A percentile compares a stretch with the other conserved stretches of the same genome.
phyloP scores from a whole-genome alignment of 139 green algal species.

The Deuterostichococcus epilithicus region DNA sequence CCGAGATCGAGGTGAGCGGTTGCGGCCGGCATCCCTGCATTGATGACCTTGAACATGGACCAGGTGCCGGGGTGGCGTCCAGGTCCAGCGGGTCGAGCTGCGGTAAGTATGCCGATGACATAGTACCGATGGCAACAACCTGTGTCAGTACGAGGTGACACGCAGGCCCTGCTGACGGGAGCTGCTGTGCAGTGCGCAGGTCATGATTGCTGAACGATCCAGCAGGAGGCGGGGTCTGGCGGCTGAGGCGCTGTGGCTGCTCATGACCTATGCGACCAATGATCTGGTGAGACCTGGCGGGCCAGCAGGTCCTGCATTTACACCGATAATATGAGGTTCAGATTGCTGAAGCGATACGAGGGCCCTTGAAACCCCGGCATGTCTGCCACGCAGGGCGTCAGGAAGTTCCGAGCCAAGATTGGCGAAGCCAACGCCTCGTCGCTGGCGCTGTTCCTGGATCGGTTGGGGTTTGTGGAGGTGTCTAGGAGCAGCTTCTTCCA shows the following conservation, averaged over 20 bases:
- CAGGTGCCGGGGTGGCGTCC: neutral
- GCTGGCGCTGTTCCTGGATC: slow-evolving; percentile 49
- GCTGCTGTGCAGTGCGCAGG: slow-evolving; percentile 11
- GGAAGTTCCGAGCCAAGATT: slow-evolving; percentile 66
- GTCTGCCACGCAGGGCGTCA: slow-evolving; percentile 48
- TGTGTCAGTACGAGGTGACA: no score
- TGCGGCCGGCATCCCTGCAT: neutral
- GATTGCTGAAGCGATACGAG: no score
- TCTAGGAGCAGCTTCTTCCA: slow-evolving; percentile 53
- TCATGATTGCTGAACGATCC: slow-evolving; percentile 72
- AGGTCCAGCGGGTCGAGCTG: no score
- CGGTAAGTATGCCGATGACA: no score
- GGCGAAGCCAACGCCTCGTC: slow-evolving; percentile 59
- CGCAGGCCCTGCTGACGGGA: no score
- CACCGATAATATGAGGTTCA: no score
- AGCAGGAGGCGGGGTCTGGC: slow-evolving; percentile 58
- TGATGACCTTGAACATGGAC: neutral
- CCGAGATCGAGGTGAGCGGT: slow-evolving; percentile 40
- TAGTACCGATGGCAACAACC: no score
- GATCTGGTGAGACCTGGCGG: slow-evolving; percentile 11
- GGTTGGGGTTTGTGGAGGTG: slow-evolving; percentile 56
- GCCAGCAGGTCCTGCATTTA: no score
- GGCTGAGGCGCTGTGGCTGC: slow-evolving; percentile 56
- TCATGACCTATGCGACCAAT: slow-evolving; percentile 64
- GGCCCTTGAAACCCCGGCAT: no score